A percentile compares a stretch with the other conserved stretches of the same genome.
Evolutionary conservation across 345 rosid species (phyloP).

Genomic region (Linum tenue): DNA sequence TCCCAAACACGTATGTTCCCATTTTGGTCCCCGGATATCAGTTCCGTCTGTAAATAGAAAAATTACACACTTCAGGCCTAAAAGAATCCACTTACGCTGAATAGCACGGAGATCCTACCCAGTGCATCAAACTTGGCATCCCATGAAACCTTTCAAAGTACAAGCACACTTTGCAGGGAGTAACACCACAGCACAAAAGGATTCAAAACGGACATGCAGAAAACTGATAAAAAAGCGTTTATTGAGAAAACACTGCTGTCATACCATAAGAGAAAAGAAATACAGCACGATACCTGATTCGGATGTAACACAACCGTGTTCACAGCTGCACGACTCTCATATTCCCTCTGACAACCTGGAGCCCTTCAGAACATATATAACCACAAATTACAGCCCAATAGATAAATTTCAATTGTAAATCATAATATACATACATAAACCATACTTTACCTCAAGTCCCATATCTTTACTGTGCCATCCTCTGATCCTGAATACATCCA

Average conservation of each 20-base stretch:
- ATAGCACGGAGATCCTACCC: too few relatives aligned
- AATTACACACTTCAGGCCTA: background rate
- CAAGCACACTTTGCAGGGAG: too few relatives aligned
- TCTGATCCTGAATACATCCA: slow-evolving; percentile 99
- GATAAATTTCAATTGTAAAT: background rate
- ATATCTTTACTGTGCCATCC: slow-evolving; percentile 91
- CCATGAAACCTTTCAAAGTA: too few relatives aligned
- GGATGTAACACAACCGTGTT: slow-evolving; percentile 93
- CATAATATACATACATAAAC: background rate
- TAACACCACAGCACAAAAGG: too few relatives aligned
- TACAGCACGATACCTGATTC: slow-evolving; percentile 54
- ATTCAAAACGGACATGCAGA: too few relatives aligned
- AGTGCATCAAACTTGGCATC: too few relatives aligned
- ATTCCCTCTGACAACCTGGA: slow-evolving; percentile 93
- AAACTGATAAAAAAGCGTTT: background rate
- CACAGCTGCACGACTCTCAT: slow-evolving; percentile 96
- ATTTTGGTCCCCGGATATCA: slow-evolving; percentile 95
- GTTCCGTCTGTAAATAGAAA: slow-evolving; percentile 54
- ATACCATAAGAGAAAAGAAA: background rate
- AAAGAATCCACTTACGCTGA: too few relatives aligned
- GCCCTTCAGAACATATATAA: slow-evolving; percentile 48
- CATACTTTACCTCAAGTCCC: slow-evolving; percentile 72
- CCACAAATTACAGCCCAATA: slow-evolving; percentile 4
- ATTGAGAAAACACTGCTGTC: background rate
- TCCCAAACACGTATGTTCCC: slow-evolving; percentile 98